Evolutionary conservation across 176 grass and related monocot species (phyloP).

Genomic region (Phragmites australis): DNA sequence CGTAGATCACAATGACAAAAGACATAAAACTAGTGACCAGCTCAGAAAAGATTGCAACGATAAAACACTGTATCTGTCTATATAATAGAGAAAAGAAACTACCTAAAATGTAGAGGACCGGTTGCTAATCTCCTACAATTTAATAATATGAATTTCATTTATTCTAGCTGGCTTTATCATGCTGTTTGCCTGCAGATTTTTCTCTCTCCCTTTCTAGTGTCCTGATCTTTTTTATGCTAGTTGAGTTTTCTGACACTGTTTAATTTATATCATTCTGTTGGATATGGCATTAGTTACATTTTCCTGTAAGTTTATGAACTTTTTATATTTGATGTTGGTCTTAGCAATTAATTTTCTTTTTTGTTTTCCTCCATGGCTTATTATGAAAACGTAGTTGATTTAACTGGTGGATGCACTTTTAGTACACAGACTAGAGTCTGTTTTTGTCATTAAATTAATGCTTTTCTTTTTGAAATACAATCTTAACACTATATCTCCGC

Average conservation of each 20-base stretch:
- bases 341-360: background rate
- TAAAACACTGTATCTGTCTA: background rate
- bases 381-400: conserved; percentile 22
- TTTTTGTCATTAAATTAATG: conserved; percentile 21
- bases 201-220: background rate
- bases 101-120: background rate
- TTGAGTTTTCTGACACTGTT: background rate
- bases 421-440: background rate
- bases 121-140: background rate
- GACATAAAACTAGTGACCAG: conserved; percentile 1
- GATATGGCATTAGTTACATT: conserved; percentile 11
- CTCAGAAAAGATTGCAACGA: background rate
- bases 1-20: background rate
- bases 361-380: background rate
- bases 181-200: background rate
- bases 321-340: conserved; percentile 22
- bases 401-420: conserved; percentile 29
- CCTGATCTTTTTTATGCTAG: conserved; percentile 1
- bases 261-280: background rate
- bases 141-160: conserved; percentile 14
- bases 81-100: conserved; percentile 2
- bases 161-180: conserved; percentile 18
- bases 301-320: conserved; percentile 7
- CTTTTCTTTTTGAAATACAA: conserved; percentile 8
- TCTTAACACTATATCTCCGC: conserved; percentile 21